phyloP scores from a whole-genome alignment of 2,329 filamentous ascomycete genomes.

The Scedosporium boydii region DNA sequence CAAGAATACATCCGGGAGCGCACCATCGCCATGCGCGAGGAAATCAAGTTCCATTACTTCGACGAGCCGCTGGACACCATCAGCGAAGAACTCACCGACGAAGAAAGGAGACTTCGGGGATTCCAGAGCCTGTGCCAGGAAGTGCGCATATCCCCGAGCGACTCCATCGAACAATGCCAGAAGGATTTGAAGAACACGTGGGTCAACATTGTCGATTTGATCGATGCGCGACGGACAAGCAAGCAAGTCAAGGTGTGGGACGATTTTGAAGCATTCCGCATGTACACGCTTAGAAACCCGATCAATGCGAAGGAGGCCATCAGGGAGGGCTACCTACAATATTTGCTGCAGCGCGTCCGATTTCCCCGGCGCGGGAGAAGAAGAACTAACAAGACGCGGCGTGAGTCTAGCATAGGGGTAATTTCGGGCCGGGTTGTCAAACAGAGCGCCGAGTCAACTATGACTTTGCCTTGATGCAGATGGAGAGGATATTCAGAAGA shows the following conservation, averaged over 20 bases:
- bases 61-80: conserved; percentile 7
- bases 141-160: conserved; percentile 14
- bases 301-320: conserved; percentile 14
- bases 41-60: conserved; percentile 20
- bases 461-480: not conserved
- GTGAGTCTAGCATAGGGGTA: not conserved
- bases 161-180: conserved; percentile 15
- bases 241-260: conserved; percentile 17
- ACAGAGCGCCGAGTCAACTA: not conserved
- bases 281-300: conserved; percentile 16
- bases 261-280: conserved; percentile 16
- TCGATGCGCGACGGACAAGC: conserved; percentile 17
- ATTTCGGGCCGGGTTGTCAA: not conserved
- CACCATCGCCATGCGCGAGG: conserved; percentile 20
- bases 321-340: conserved; percentile 14
- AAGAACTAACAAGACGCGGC: conserved; percentile 34
- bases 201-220: conserved; percentile 22
- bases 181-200: conserved; percentile 15
- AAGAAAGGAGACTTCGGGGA: conserved; percentile 15
- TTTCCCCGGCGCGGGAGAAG: conserved; percentile 21
- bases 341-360: conserved; percentile 13
- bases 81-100: conserved; percentile 9
- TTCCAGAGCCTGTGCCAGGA: conserved; percentile 9
- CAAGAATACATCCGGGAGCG: conserved; percentile 19
- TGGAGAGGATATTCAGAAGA: too few relatives aligned